Conservation (phyloP, 495 filamentous ascomycete species). For the Rhypophila decipiens region DNA sequence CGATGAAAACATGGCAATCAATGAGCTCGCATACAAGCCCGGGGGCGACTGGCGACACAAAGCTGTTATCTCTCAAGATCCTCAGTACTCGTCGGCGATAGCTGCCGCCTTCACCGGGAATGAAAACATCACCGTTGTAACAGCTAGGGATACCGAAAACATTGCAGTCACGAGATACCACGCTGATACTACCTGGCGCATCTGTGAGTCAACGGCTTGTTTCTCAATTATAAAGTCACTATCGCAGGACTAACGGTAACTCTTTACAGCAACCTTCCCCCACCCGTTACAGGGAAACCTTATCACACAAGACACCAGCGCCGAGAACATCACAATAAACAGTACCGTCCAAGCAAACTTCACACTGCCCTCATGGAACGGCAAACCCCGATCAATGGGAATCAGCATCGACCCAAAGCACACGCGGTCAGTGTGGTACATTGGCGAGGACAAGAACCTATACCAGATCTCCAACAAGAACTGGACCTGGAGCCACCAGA, state of each 20-base stretch:
- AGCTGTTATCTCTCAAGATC: conserved; percentile 21
- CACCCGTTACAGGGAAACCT: conserved; percentile 15
- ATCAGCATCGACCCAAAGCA: conserved; percentile 21
- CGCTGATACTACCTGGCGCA: conserved; percentile 17
- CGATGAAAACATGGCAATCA: conserved; percentile 20
- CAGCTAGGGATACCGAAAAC: conserved; percentile 19
- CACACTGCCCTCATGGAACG: conserved; percentile 24
- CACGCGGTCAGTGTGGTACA: conserved; percentile 28
- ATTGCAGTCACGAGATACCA: conserved; percentile 21
- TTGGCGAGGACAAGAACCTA: conserved; percentile 28
- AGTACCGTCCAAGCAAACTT: conserved; percentile 20
- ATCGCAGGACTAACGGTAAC: no score
- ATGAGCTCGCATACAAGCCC: conserved; percentile 21
- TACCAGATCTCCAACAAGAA: conserved; percentile 22
- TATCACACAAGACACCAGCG: conserved; percentile 15
- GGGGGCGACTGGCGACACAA: conserved; percentile 15
- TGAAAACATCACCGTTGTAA: conserved; percentile 26
- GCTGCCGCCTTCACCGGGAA: conserved; percentile 16
- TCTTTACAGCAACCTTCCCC: conserved; percentile 22
- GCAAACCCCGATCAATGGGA: conserved; percentile 18
- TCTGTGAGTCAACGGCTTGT: conserved; percentile 21
- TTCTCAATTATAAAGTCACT: no score
- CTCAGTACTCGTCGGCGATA: conserved; percentile 16
- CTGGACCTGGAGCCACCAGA: conserved; percentile 13
- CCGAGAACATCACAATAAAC: conserved; percentile 17